Base-by-base conservation (phyloP, 1,284 basidiomycete genomes). In the Boletus mariae region DNA sequence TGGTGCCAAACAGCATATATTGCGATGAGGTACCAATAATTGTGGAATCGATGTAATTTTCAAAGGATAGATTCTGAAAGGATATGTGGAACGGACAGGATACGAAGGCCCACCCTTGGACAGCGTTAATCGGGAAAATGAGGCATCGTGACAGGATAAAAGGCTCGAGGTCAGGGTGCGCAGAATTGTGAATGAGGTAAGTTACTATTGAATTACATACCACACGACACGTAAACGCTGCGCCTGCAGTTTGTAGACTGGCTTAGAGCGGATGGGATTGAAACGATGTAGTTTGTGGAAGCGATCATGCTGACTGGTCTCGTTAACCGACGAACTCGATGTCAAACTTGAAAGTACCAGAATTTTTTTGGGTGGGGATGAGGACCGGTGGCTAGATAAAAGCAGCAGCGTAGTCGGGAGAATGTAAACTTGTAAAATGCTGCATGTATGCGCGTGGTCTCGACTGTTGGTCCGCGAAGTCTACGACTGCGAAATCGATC, bases 171-270 rank as follows among this genome's bases (percentile, higher is more conserved):
- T 10, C 35, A 42, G 23, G 38, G 35, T 44, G 43, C 12, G 29
- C 17, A 40, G 43, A 49, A 37, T 34, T 26, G 34, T 44, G 53
- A 35, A 35, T 56, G 37, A 38, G 43, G 44, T 25, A 47, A 5
- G 40, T 49, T 32, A 29, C 35, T 32, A 42, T 7, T 35, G 32
- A 43, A 25, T 42, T 26, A 13, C 28, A 46, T 35, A 50, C 40
- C 44, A 23, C 47, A 15, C 32, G 28, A 47, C 23, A 53, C 45
- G 42, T 45, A 47, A 41, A 43, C 20, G 13, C 28, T 34, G 34
- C 41, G 45, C 25, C 38, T 37, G 9, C 12, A 20, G 31, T 13
- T 43, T n/a, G 28, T 28, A 2, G 47, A 47, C 20, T 20, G 25
- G 47, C 49, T 47, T 38, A 49, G 31, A 23, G 20, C 23, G 28